Percentiles rank a stretch among this genome's conserved stretches.
Conservation (phyloP, 495 filamentous ascomycete genomes). For the Aspergillus indologenus region DNA sequence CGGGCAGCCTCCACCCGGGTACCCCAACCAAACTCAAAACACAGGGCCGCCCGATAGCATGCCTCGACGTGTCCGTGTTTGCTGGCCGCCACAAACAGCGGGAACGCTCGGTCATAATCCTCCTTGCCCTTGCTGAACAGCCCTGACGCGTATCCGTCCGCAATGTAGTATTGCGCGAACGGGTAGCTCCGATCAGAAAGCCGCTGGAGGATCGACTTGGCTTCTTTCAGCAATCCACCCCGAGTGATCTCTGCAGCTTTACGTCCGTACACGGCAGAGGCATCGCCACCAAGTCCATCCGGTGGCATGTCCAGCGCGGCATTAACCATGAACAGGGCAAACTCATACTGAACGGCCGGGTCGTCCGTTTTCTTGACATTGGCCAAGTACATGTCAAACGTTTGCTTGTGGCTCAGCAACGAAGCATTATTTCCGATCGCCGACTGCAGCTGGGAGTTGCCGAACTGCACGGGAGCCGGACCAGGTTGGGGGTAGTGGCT, state of each 20-base stretch:
- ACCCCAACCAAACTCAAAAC: slow-evolving; percentile 98
- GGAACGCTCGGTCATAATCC: slow-evolving; percentile 86
- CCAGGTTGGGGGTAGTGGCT: slow-evolving; percentile 84
- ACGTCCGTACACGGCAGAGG: slow-evolving; percentile 26
- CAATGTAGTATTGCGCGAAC: slow-evolving; percentile 97
- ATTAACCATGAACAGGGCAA: slow-evolving; percentile 89
- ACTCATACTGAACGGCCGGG: slow-evolving; percentile 83
- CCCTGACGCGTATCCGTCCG: slow-evolving; percentile 89
- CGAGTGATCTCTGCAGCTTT: slow-evolving; percentile 46
- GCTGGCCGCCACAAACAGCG: slow-evolving; percentile 86
- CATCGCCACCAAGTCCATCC: slow-evolving; percentile 42
- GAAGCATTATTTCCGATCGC: slow-evolving; percentile 87
- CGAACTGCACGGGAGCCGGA: slow-evolving; percentile 63
- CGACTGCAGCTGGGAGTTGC: slow-evolving; percentile 69
- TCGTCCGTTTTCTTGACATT: slow-evolving; percentile 97
- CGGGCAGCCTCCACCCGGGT: slow-evolving; percentile 82
- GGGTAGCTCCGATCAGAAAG: slow-evolving; percentile 84
- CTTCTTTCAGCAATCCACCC: slow-evolving; percentile 76
- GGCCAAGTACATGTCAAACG: slow-evolving; percentile 92
- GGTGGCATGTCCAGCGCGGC: slow-evolving; percentile 65
- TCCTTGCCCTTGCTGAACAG: slow-evolving; percentile 90
- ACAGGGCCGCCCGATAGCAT: slow-evolving; percentile 87
- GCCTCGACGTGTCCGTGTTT: slow-evolving; percentile 98
- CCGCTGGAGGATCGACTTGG: slow-evolving; percentile 80
- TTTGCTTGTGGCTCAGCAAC: slow-evolving; percentile 82